These are phyloP conservation scores for Oryza meyeriana DNA, from an alignment of 176 grass and related monocot species.

Conservation along the genomic window DNA sequence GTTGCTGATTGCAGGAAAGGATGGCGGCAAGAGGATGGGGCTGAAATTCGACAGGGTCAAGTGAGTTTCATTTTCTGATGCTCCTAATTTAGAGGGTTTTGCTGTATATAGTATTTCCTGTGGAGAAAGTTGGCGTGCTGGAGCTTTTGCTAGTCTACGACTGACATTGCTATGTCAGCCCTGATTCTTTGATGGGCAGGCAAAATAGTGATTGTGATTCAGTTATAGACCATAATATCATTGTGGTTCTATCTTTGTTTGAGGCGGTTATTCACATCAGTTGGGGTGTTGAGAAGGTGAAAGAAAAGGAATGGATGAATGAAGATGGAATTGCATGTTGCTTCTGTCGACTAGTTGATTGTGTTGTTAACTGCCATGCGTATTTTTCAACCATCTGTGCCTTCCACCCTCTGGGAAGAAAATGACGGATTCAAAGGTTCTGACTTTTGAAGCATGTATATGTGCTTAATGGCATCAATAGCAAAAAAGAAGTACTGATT, in stretches of 20 bases:
- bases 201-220: neutral
- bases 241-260: neutral
- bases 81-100: neutral
- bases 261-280: neutral
- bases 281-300: neutral
- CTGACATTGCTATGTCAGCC: neutral
- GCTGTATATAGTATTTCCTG: neutral
- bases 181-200: neutral
- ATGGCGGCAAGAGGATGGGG: slow-evolving; percentile 87
- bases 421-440: neutral
- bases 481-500: neutral
- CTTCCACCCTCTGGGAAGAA: neutral
- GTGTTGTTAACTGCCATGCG: neutral
- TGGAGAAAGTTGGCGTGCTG: neutral
- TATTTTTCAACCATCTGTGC: neutral
- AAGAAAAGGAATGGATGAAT: neutral
- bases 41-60: slow-evolving; percentile 88
- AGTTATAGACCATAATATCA: neutral
- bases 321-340: neutral
- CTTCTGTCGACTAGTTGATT: slow-evolving; percentile 24
- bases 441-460: neutral
- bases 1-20: slow-evolving; percentile 50
- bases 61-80: slow-evolving; percentile 31
- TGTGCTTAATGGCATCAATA: neutral
- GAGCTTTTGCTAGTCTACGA: neutral